Base-by-base conservation (phyloP, 2,329 filamentous ascomycete species). In the Claviceps pusilla region DNA sequence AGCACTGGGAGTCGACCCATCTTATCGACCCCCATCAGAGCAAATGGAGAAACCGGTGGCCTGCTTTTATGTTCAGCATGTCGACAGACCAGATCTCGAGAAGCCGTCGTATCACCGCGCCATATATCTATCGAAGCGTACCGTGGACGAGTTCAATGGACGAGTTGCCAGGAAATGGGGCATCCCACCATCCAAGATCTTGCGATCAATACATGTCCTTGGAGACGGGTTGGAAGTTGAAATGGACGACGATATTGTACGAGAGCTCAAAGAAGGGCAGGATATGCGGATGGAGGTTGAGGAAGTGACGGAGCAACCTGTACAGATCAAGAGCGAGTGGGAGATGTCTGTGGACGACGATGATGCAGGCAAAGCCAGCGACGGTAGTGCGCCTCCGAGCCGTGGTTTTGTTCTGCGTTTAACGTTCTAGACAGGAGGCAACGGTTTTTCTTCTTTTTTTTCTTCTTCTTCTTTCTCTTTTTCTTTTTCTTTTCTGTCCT, bases 241-340 rank as follows among this genome's bases (percentile, higher is more conserved):
- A 64, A 78, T 97, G 61, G 93, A 97, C 63, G 89, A 97, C 63
- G 89, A 96, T 58, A 84, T 94, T 50, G 80, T 97, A 37, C 79
- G 79, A 48, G 86, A 91, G 66, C 74, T 97, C 52, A 79, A 82
- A 1, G 93, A 98, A 70, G 90, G 89, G 37, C 89, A 97, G 68
- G 91, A 95, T 64, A 93, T 97, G 85, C 79, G 84, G 56, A 76
- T 87, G 55, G 84, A 93, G 60, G 74, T 87, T 46, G 65, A 67
- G 19, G 74, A 79, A 60, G 62, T 73, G n/a, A 61, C 66, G 4
- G 69, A 72, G 35, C 61, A 62, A 35, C 50, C 61, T 29, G 42
- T 54, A 10, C 48, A 47, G 31, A 61, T 72, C 43, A 82, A 82
- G 62, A 68, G 73, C 41, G 79, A 83, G 59, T 83, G 79, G 79